Evolutionary conservation across 768 basidiomycete species (phyloP).

Genomic region (Boletus rufocinnamomeus): DNA sequence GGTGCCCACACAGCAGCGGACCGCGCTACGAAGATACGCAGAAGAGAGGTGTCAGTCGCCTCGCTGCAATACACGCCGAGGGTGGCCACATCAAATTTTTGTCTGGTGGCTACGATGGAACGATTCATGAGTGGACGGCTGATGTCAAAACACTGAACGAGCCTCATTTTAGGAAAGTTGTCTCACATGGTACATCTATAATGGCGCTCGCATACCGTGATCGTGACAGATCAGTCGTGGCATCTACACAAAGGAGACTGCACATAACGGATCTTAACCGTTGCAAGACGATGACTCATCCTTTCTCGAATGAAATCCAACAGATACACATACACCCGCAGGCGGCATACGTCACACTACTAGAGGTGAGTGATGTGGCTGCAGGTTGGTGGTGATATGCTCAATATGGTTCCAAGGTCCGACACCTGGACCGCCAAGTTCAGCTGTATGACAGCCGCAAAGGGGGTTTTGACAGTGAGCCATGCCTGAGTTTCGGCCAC

Average conservation of each 20-base stretch:
- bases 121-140: slow-evolving; percentile 43
- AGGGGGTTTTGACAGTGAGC: slow-evolving; percentile 39
- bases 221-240: slow-evolving; percentile 37
- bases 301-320: slow-evolving; percentile 41
- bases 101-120: slow-evolving; percentile 51
- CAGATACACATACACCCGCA: slow-evolving; percentile 52
- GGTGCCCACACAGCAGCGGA: slow-evolving; percentile 35
- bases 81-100: slow-evolving; percentile 42
- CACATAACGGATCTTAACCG: slow-evolving; percentile 42
- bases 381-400: slow-evolving; percentile 10
- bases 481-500: slow-evolving; percentile 49
- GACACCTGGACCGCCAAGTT: slow-evolving; percentile 51
- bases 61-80: slow-evolving; percentile 40
- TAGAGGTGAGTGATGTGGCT: slow-evolving; percentile 45
- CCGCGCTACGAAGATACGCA: slow-evolving; percentile 26
- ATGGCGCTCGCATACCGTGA: slow-evolving; percentile 44
- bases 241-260: slow-evolving; percentile 38
- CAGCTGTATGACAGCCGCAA: slow-evolving; percentile 49
- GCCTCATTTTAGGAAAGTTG: slow-evolving; percentile 32
- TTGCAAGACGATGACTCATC: slow-evolving; percentile 29
- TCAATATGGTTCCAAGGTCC: slow-evolving; percentile 39
- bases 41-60: slow-evolving; percentile 43
- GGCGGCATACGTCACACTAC: slow-evolving; percentile 41
- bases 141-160: slow-evolving; percentile 21
- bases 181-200: slow-evolving; percentile 31